Percentiles rank a stretch among this genome's conserved stretches.
phyloP scores from a whole-genome alignment of 768 basidiomycete genomes.

The Lenzites betulinus region DNA sequence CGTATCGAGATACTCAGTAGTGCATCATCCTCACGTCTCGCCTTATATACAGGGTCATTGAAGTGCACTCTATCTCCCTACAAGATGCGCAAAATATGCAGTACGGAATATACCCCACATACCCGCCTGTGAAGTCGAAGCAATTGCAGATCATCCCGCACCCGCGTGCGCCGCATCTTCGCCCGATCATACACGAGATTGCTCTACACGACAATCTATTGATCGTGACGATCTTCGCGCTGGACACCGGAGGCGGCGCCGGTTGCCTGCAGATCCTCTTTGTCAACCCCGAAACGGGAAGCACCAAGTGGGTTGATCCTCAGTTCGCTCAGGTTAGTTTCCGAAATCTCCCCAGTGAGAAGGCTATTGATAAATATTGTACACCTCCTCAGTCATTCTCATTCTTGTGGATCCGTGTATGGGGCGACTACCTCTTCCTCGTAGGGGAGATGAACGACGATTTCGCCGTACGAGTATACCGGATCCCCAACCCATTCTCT shows the following conservation, averaged over 20 bases:
- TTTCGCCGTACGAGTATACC: conserved; percentile 35
- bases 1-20: background rate
- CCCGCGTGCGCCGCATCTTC: conserved; percentile 19
- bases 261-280: conserved; percentile 26
- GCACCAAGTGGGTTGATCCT: conserved; percentile 27
- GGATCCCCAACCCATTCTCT: conserved; percentile 28
- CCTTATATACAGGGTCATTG: conserved; percentile 17
- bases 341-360: conserved; percentile 19
- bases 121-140: conserved; percentile 11
- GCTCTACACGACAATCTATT: conserved; percentile 14
- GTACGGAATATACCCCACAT: conserved; percentile 14
- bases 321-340: conserved; percentile 20
- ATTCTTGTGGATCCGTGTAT: conserved; percentile 37
- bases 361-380: background rate
- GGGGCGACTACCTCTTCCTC: conserved; percentile 34
- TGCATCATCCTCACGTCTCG: background rate
- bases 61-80: conserved; percentile 20
- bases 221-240: conserved; percentile 25
- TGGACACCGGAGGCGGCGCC: conserved; percentile 23
- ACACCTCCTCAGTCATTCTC: conserved; percentile 31
- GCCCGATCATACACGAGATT: conserved; percentile 24
- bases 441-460: conserved; percentile 33
- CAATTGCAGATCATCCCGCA: conserved; percentile 16
- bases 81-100: conserved; percentile 6
- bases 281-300: conserved; percentile 19